Conservation (phyloP, 2,329 filamentous ascomycete species). For the Aspergillus quadricinctus region DNA sequence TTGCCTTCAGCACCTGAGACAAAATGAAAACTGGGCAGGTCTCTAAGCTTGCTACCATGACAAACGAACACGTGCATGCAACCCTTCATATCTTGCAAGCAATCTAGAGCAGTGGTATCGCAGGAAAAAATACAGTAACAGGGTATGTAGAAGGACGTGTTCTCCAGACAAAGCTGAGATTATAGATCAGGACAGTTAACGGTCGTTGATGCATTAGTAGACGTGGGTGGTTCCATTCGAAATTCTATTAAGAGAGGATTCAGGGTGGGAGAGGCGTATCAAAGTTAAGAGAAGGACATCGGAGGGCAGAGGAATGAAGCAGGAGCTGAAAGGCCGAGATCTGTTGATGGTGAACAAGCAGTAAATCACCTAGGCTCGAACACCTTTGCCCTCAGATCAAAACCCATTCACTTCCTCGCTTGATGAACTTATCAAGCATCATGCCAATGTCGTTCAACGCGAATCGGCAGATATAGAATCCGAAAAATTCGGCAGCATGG, state of each 20-base stretch:
- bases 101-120: background rate
- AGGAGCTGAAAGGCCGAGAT: background rate
- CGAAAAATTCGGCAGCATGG: conserved; percentile 96
- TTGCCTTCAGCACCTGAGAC: background rate
- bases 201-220: background rate
- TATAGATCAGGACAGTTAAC: background rate
- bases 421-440: conserved; percentile 94
- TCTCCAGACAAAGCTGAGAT: background rate
- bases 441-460: conserved; percentile 79
- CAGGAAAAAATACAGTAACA: background rate
- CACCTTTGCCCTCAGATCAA: conserved; percentile 40
- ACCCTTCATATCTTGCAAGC: background rate
- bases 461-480: conserved; percentile 93
- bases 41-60: background rate
- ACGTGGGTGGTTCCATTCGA: background rate
- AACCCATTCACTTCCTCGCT: conserved; percentile 95
- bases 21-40: background rate
- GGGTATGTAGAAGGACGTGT: background rate
- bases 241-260: background rate
- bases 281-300: background rate
- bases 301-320: background rate
- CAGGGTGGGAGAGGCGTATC: background rate
- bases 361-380: background rate
- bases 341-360: background rate
- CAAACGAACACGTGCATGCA: background rate